A percentile compares a stretch with the other conserved stretches of the same genome.
Conservation (phyloP, 352 stramenopile genomes). For the Plasmopara viticola region DNA sequence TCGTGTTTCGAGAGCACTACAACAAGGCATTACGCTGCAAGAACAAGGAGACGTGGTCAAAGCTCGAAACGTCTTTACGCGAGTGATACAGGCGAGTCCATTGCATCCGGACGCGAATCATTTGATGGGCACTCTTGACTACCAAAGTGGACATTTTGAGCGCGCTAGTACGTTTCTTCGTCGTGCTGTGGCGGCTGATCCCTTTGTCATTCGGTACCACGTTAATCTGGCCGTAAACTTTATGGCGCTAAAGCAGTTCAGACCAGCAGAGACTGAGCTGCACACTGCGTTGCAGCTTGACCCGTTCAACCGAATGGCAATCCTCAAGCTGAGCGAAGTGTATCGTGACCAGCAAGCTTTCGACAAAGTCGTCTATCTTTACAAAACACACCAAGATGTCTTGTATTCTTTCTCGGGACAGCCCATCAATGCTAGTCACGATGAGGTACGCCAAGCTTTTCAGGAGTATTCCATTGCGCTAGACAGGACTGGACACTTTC, state of each 20-base stretch:
- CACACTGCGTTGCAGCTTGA: constrained; percentile 13
- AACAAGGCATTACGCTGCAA: constrained; percentile 28
- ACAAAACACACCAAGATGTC: constrained; percentile 15
- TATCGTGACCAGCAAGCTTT: constrained; percentile 16
- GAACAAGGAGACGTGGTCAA: constrained; percentile 9
- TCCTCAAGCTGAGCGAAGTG: constrained; percentile 15
- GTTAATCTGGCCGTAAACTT: constrained; percentile 24
- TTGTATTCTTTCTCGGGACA: constrained; percentile 5
- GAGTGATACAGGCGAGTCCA: constrained; percentile 26
- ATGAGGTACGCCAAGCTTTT: constrained; percentile 29
- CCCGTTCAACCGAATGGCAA: constrained; percentile 11
- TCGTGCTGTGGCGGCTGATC: constrained; percentile 13
- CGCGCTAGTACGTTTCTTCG: constrained; percentile 18
- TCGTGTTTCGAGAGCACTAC: constrained; percentile 14
- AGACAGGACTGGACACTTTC: constrained; percentile 7
- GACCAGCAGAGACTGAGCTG: constrained; percentile 19
- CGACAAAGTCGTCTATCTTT: constrained; percentile 25
- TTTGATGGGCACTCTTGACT: constrained; percentile 35
- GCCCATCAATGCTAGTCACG: background rate
- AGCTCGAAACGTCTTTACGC: constrained; percentile 36
- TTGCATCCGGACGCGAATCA: constrained; percentile 37
- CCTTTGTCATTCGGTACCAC: constrained; percentile 29
- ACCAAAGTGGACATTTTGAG: constrained; percentile 14
- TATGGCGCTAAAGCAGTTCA: constrained; percentile 6
- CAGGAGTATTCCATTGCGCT: constrained; percentile 43